Base-by-base conservation (phyloP, 345 rosid genomes). In the Nasturtium officinale region DNA sequence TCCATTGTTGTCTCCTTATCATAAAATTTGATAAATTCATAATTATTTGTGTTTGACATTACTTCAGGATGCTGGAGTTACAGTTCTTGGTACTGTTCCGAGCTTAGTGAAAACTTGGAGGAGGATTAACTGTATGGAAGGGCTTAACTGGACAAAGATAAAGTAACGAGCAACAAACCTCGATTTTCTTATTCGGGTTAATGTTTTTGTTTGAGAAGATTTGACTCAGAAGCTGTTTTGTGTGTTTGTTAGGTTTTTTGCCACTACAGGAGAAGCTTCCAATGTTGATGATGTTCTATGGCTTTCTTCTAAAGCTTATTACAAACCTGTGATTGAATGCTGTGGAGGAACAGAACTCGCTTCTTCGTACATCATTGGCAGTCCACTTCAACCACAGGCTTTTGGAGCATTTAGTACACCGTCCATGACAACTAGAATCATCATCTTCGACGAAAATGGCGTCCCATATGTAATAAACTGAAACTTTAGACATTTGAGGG, bases 271-370 rank as follows among this genome's bases (percentile, higher is more conserved):
- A 46, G 98, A 94, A 85, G 77, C 95, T 65, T 94, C 98, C 15
- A 87, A 83, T 73, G 86, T 87, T 40, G 95, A 94, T 43, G 97
- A 94, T 32, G 95, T 86, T 82, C 96, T 94, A 43, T 94, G 97
- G 98, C 96, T 94, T 56, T 91, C 97, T 57, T 94, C 96, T 9
- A 88, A 81, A 81, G 74, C 95, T 37, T 83, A 79, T 74, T 91
- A 91, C 76, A 87, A 79, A 73, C 95, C 96, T 11, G 60, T 91
- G 46, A 80, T 89, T 10, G 96, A 94, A 82, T 78, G 87, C 43
- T 94, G 97, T 77, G 97, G 98, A 48, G 98, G 96, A 74, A 85
- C 98, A 0, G 96, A 91, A 61, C 96, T 91, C 15, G 85, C 92
- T 70, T 91, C 97, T 15, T 71, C 88, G 7, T 94, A 91, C 73